phyloP scores from a whole-genome alignment of 805 yeast species.

The Cyberlindnera amylophila region DNA sequence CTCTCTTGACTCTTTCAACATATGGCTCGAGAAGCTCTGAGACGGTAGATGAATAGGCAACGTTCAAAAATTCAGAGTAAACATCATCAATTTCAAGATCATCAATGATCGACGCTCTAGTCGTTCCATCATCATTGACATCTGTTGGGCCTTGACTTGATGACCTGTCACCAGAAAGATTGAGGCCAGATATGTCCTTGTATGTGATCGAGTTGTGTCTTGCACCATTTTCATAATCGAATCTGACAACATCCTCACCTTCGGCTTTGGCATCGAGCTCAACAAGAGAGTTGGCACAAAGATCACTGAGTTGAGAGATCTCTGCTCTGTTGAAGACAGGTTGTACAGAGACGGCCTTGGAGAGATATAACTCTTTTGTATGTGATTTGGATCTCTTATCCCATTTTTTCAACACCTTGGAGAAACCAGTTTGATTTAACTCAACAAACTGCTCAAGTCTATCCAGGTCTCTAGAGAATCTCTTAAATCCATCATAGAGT shows the following conservation, averaged over 20 bases:
- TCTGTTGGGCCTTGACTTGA: too few species aligned
- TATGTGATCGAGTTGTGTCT: constrained; percentile 15
- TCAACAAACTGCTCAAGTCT: constrained; percentile 91
- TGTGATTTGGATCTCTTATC: constrained; percentile 94
- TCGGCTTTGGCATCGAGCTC: constrained; percentile 73
- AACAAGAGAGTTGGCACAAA: constrained; percentile 58
- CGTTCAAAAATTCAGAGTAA: constrained; percentile 63
- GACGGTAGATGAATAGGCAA: constrained; percentile 37
- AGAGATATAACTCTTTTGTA: constrained; percentile 85
- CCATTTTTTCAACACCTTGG: constrained; percentile 96
- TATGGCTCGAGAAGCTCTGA: constrained; percentile 41
- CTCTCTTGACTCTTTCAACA: constrained; percentile 37
- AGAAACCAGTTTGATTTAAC: constrained; percentile 91
- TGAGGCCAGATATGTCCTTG: constrained; percentile 23
- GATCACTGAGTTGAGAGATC: constrained; percentile 78
- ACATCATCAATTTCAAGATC: constrained; percentile 61
- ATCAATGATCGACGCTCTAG: constrained; percentile 16
- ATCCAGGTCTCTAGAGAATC: constrained; percentile 83
- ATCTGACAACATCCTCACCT: constrained; percentile 37
- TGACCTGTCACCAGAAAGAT: constrained; percentile 11
- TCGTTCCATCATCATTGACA: not conserved
- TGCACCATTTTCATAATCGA: constrained; percentile 22
- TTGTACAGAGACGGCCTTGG: constrained; percentile 92
- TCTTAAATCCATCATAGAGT: constrained; percentile 81
- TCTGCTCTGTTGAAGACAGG: constrained; percentile 93